Base-by-base conservation (phyloP, 2,329 filamentous ascomycete species). In the Parascedosporium putredinis region DNA sequence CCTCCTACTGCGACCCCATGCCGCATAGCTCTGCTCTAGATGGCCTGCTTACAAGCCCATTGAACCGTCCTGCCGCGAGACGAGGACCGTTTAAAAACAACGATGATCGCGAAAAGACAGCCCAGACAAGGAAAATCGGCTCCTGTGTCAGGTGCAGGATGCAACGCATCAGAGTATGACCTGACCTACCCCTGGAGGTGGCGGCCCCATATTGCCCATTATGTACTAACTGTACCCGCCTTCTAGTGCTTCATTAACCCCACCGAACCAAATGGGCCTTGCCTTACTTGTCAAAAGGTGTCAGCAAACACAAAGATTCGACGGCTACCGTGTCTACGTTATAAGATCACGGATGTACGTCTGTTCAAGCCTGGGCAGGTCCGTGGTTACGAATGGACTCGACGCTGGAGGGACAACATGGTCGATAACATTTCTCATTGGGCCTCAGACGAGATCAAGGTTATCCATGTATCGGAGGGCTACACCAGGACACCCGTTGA, bases 131-230 rank as follows among this genome's bases (percentile, higher is more conserved):
- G 52, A 74, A 73, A 49, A 74, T 77, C 16, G 77, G 76, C 7
- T 78, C 75, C 18, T 82, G 78, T 56, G 74, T 81, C 51, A 68
- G 78, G 42, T 82, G 78, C 54, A 70, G 75, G 46, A 79, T 81
- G 75, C 78, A 81, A 55, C 70, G 77, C 40, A 80, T 81, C 56
- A 71, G 78, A 45, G 78, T 81, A 61, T 70, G 75, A 65, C 27
- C 25, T 23, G 25, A 3, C n/a, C 6, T 16, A 18, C 6, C 29
- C 14, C 10, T n/a, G 6, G 20, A 23, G 34, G 16, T 46, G 18
- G 24, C 49, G 54, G 46, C 47, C 23, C 20, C n/a, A 22, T 29
- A 7, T 22, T 8, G 22, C 7, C 27, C 12, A 9, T 38, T 4
- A 20, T 3, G 4, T n/a, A 20, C 45, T 54, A 53, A 54, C 49